Conservation (phyloP, 169 alveolate species). For the Eimeria praecox region DNA sequence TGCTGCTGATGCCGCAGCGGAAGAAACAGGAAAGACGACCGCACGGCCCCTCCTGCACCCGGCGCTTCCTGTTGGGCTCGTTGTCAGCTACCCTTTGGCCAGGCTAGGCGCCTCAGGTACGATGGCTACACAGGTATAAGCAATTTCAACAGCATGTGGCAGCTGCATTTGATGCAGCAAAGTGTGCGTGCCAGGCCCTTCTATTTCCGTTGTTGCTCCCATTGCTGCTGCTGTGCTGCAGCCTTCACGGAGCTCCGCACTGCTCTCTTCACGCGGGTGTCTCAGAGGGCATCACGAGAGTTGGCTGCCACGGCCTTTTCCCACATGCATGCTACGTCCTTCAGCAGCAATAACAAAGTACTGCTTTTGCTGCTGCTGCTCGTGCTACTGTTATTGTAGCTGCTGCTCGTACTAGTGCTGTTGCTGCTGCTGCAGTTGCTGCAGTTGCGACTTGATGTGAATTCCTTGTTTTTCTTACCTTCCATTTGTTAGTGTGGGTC, state of each 20-base stretch:
- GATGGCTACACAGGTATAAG: not conserved
- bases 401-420: conserved; percentile 19
- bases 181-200: not conserved
- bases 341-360: conserved; percentile 71
- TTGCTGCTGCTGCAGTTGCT: not conserved
- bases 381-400: not conserved
- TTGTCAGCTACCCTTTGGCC: conserved; percentile 68
- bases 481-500: not conserved
- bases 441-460: not conserved
- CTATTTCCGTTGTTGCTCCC: not conserved
- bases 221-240: conserved; percentile 58
- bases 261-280: conserved; percentile 85
- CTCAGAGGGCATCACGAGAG: conserved; percentile 85
- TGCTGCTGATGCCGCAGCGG: conserved; percentile 36
- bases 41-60: not conserved
- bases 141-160: not conserved
- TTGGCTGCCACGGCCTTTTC: conserved; percentile 82
- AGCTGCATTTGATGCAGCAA: not conserved
- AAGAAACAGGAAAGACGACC: not conserved
- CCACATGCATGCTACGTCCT: conserved; percentile 82
- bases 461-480: not conserved
- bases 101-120: conserved; percentile 77
- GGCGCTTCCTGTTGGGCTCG: conserved; percentile 60
- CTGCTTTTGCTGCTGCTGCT: not conserved
- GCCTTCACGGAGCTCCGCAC: conserved; percentile 86